Conservation (phyloP, 2,329 filamentous ascomycete genomes). For the Alternaria burnsii region DNA sequence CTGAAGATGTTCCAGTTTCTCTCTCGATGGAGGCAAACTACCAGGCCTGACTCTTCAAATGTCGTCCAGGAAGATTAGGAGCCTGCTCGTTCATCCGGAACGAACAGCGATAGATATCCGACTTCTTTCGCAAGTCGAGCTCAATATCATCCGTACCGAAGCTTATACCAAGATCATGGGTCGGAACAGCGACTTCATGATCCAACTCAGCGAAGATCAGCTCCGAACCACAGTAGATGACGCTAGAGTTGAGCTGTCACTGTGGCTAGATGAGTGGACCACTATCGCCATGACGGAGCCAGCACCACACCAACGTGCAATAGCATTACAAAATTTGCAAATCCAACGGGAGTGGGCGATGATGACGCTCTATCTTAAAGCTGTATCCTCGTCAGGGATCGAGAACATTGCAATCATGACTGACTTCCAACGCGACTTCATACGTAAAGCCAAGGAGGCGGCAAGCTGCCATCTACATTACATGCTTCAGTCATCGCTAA, state of each 20-base stretch:
- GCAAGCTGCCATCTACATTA: constrained; percentile 61
- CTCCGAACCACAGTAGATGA: constrained; percentile 32
- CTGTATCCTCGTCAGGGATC: constrained; percentile 58
- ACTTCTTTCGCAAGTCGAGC: constrained; percentile 62
- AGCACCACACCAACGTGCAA: constrained; percentile 18
- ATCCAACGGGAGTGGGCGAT: constrained; percentile 65
- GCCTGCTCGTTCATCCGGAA: constrained; percentile 55
- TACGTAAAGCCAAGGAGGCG: constrained; percentile 61
- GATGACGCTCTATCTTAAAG: constrained; percentile 62
- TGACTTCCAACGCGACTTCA: constrained; percentile 56
- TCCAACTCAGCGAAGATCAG: constrained; percentile 27
- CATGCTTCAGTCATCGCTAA: constrained; percentile 49
- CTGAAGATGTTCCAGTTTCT: constrained; percentile 45
- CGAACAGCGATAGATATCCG: constrained; percentile 61
- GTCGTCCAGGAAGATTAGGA: constrained; percentile 56
- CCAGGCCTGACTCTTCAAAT: constrained; percentile 50
- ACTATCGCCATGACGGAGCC: constrained; percentile 33
- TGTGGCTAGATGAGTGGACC: constrained; percentile 56
- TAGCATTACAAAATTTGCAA: constrained; percentile 56
- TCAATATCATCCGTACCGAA: constrained; percentile 53
- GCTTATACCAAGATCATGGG: constrained; percentile 36
- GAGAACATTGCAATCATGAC: constrained; percentile 64
- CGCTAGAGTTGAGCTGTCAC: constrained; percentile 37
- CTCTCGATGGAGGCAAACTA: constrained; percentile 57
- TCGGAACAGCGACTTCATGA: constrained; percentile 11